Conservation (phyloP, 2,329 filamentous ascomycete species). For the Neospermospora avenae region DNA sequence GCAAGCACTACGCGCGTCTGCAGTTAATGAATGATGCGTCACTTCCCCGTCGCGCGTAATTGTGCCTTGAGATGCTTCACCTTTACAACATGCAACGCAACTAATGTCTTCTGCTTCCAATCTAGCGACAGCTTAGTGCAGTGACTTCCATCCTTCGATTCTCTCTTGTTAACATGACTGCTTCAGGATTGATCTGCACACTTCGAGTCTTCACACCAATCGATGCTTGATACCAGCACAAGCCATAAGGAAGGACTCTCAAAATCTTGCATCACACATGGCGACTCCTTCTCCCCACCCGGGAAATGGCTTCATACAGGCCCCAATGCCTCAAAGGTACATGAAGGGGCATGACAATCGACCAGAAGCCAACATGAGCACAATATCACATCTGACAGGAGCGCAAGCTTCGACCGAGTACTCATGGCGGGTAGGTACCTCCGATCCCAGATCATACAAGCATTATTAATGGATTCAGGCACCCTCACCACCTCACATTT, state of each 20-base stretch:
- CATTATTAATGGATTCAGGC: conserved; percentile 22
- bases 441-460: not conserved
- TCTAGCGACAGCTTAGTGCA: not conserved
- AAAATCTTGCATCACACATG: not conserved
- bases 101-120: no score
- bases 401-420: conserved; percentile 18
- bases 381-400: conserved; percentile 21
- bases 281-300: not conserved
- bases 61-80: not conserved
- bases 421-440: conserved; percentile 26
- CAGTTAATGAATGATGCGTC: not conserved
- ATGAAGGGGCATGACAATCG: not conserved
- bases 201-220: not conserved
- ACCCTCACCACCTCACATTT: conserved; percentile 34
- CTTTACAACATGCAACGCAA: not conserved
- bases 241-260: no score
- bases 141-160: not conserved
- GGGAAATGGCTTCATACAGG: not conserved
- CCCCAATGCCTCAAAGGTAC: not conserved
- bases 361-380: conserved; percentile 22
- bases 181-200: not conserved
- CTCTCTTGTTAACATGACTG: no score
- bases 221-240: not conserved
- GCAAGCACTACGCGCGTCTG: not conserved
- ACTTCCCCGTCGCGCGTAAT: not conserved